A percentile compares a stretch with the other conserved stretches of the same genome.
These are phyloP conservation scores for Capsicum chinense DNA, from an alignment of 257 asterid species.

Conservation along the genomic window DNA sequence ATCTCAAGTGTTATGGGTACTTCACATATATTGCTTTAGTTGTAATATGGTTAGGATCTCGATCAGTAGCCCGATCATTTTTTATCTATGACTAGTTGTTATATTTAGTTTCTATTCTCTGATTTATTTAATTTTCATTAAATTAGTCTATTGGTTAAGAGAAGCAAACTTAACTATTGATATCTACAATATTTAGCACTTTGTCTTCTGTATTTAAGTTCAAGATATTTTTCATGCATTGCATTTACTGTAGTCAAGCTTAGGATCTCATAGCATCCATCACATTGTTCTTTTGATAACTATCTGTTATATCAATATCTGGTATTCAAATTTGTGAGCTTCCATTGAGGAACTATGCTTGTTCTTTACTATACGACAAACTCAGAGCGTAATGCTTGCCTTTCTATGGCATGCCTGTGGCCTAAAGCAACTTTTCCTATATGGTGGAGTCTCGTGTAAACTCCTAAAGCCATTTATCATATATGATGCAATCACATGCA, in stretches of 20 bases:
- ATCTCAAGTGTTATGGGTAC: neutral
- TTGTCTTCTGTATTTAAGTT: neutral
- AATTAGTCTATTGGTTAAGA: neutral
- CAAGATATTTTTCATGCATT: neutral
- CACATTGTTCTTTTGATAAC: neutral
- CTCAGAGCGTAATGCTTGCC: neutral
- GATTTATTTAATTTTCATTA: neutral
- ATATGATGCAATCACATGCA: slow-evolving; percentile 57
- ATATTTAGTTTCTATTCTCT: too few relatives aligned
- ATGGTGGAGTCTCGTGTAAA: slow-evolving; percentile 57
- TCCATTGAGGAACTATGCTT: slow-evolving; percentile 1
- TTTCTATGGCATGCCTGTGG: neutral
- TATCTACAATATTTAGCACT: neutral
- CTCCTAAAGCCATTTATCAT: slow-evolving; percentile 15
- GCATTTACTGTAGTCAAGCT: neutral
- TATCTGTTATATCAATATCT: neutral
- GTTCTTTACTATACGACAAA: neutral
- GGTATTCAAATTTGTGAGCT: neutral
- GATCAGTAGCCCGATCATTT: neutral
- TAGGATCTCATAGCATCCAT: neutral
- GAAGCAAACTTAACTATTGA: neutral
- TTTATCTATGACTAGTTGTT: neutral
- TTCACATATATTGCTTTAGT: neutral
- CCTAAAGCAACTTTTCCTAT: neutral
- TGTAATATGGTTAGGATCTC: slow-evolving; percentile 10